These are phyloP conservation scores for Diplodia corticola DNA, from an alignment of 2,329 filamentous ascomycete genomes.

Conservation along the genomic window DNA sequence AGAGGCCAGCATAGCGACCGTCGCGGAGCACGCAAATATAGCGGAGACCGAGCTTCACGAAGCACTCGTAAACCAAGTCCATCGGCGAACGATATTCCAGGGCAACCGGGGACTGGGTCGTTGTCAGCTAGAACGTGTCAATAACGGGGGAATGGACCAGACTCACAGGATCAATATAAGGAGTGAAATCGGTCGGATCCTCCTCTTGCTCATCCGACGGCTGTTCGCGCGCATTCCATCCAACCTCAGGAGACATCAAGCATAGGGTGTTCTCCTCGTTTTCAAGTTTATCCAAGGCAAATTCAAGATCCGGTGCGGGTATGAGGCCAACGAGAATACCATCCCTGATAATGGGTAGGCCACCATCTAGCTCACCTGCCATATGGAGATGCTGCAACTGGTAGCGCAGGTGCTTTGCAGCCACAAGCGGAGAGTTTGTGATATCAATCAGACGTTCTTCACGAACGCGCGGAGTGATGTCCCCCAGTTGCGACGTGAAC, in stretches of 20 bases:
- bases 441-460: conserved; percentile 85
- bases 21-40: conserved; percentile 88
- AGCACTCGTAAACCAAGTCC: conserved; percentile 95
- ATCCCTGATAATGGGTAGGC: conserved; percentile 80
- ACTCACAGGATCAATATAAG: conserved; percentile 81
- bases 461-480: conserved; percentile 77
- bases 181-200: conserved; percentile 82
- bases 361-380: conserved; percentile 88
- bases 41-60: conserved; percentile 86
- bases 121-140: conserved; percentile 24
- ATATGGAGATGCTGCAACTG: conserved; percentile 82
- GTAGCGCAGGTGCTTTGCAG: conserved; percentile 71
- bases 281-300: conserved; percentile 79
- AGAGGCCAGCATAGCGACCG: conserved; percentile 84
- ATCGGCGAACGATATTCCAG: conserved; percentile 88
- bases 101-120: conserved; percentile 70
- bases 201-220: conserved; percentile 57
- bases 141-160: not conserved
- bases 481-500: conserved; percentile 83
- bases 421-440: conserved; percentile 74
- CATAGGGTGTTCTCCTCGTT: conserved; percentile 75
- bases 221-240: conserved; percentile 38
- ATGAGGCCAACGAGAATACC: conserved; percentile 85
- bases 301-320: conserved; percentile 90
- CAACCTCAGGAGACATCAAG: conserved; percentile 72